Percentiles rank a stretch among this genome's conserved stretches.
Evolutionary conservation across 768 basidiomycete genomes (phyloP).

Genomic region (Sarcomyxa edulis): DNA sequence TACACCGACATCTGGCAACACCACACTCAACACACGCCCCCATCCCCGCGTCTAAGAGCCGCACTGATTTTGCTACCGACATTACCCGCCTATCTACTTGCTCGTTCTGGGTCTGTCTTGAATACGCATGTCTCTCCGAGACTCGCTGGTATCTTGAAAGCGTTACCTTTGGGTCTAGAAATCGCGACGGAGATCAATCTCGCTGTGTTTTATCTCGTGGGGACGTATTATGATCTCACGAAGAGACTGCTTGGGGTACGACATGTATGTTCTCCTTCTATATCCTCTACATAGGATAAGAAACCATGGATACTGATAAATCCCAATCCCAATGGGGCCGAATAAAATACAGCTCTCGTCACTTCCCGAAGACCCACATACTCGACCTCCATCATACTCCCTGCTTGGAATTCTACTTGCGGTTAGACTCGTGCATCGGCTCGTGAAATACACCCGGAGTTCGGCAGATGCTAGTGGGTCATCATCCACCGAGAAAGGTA

Average conservation of each 20-base stretch:
- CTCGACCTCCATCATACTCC: constrained; percentile 81
- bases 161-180: constrained; percentile 48
- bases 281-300: no score
- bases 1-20: constrained; percentile 84
- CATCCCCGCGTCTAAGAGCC: constrained; percentile 38
- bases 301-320: no score
- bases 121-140: constrained; percentile 29
- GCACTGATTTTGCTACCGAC: constrained; percentile 62
- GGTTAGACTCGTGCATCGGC: constrained; percentile 58
- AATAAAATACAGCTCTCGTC: constrained; percentile 56
- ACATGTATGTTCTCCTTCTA: constrained; percentile 44
- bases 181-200: constrained; percentile 67
- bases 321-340: no score
- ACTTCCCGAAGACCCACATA: constrained; percentile 63
- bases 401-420: constrained; percentile 71
- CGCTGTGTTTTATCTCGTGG: constrained; percentile 74
- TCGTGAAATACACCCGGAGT: constrained; percentile 40
- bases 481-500: constrained; percentile 18
- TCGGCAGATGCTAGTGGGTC: constrained; percentile 10
- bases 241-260: constrained; percentile 64
- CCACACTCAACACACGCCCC: constrained; percentile 38
- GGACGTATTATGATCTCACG: constrained; percentile 71
- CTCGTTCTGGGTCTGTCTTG: constrained; percentile 39
- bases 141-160: constrained; percentile 25
- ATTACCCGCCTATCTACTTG: constrained; percentile 57